Conservation (phyloP, 2,329 filamentous ascomycete species). For the Paraphoma sp. region DNA sequence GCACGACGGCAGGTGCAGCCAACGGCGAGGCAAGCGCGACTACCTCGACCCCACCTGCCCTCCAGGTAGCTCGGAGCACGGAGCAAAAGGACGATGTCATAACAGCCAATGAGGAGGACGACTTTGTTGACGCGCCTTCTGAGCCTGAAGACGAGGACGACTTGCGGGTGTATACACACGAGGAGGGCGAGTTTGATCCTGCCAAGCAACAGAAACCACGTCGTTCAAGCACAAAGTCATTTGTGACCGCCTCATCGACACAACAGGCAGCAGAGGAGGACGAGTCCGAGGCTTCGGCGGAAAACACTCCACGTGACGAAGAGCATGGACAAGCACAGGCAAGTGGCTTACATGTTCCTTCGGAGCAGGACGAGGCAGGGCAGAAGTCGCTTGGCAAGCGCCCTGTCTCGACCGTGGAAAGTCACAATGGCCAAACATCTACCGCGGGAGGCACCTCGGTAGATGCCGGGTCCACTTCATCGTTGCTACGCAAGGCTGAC, state of each 20-base stretch:
- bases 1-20: constrained; percentile 12
- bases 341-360: constrained; percentile 40
- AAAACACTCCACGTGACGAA: constrained; percentile 10
- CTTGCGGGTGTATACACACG: constrained; percentile 22
- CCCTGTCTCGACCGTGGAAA: constrained; percentile 37
- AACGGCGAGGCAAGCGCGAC: constrained; percentile 24
- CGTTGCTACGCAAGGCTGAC: constrained; percentile 46
- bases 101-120: constrained; percentile 22
- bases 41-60: constrained; percentile 31
- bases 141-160: constrained; percentile 38
- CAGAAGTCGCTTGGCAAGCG: constrained; percentile 33
- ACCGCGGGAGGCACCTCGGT: constrained; percentile 37
- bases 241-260: constrained; percentile 39
- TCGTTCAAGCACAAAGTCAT: constrained; percentile 41
- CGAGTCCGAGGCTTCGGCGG: constrained; percentile 3
- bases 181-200: constrained; percentile 20
- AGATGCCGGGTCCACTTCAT: constrained; percentile 46
- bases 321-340: constrained; percentile 30
- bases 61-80: constrained; percentile 38
- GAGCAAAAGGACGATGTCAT: constrained; percentile 30
- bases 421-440: constrained; percentile 31
- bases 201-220: constrained; percentile 13
- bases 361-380: constrained; percentile 17
- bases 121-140: constrained; percentile 39
- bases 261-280: constrained; percentile 12